Evolutionary conservation across 768 basidiomycete species (phyloP).

Genomic region (Xerocomellus amylosporus): DNA sequence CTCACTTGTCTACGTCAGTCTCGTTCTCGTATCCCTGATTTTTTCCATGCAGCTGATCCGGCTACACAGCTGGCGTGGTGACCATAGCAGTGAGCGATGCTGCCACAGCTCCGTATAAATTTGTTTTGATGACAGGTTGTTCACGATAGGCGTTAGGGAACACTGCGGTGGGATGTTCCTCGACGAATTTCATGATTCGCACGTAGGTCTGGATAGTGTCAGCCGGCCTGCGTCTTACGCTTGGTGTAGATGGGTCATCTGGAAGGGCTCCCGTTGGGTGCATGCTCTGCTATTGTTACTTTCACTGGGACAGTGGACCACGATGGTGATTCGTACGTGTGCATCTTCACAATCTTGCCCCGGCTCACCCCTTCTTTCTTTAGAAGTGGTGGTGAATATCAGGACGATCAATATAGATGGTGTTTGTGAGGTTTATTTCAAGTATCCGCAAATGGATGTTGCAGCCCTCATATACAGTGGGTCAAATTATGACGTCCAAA

Average conservation of each 20-base stretch:
- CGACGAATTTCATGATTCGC: slow-evolving; percentile 24
- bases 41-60: neutral
- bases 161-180: slow-evolving; percentile 18
- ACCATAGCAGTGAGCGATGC: slow-evolving; percentile 4
- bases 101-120: too few species aligned
- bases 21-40: neutral
- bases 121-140: neutral
- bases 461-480: slow-evolving; percentile 15
- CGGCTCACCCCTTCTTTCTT: neutral
- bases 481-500: neutral
- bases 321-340: slow-evolving; percentile 12
- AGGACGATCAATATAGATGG: neutral
- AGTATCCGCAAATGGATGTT: neutral
- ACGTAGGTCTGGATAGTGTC: slow-evolving; percentile 13
- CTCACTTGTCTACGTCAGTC: slow-evolving; percentile 16
- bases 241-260: slow-evolving; percentile 23
- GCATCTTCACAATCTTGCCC: neutral
- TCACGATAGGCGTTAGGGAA: neutral
- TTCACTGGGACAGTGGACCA: slow-evolving; percentile 19
- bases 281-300: slow-evolving; percentile 9
- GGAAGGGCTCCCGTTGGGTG: slow-evolving; percentile 19
- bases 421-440: neutral
- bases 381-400: slow-evolving; percentile 4
- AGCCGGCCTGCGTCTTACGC: neutral
- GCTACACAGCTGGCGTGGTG: neutral